phyloP scores from a whole-genome alignment of 192 early-diverging fungal genomes.

The Coemansia sp. region DNA sequence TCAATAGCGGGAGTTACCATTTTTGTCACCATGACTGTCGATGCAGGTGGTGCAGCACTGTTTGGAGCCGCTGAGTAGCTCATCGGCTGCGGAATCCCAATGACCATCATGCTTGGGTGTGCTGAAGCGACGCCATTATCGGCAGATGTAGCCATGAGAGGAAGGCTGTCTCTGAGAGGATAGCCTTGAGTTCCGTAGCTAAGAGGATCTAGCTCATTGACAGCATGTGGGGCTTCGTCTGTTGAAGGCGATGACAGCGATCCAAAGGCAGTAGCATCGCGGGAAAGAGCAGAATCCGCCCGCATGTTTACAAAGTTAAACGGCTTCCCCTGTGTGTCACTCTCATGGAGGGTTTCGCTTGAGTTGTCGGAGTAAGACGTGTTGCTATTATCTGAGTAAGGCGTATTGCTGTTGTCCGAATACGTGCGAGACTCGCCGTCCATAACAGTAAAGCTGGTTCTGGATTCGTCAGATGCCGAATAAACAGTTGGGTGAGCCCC shows the following conservation, averaged over 20 bases:
- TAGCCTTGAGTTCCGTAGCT: constrained; percentile 46
- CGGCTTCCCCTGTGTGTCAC: constrained; percentile 26
- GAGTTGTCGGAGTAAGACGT: not conserved
- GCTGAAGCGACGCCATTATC: constrained; percentile 11
- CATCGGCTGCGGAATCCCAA: constrained; percentile 31
- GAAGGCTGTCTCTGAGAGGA: constrained; percentile 30
- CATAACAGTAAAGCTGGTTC: constrained; percentile 8
- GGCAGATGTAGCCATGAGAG: constrained; percentile 11
- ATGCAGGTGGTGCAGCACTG: constrained; percentile 20
- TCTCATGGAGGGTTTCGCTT: constrained; percentile 9
- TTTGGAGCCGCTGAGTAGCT: constrained; percentile 7
- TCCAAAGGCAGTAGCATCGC: constrained; percentile 28
- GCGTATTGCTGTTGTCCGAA: constrained; percentile 11
- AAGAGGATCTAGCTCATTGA: constrained; percentile 52
- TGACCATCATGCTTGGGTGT: constrained; percentile 39
- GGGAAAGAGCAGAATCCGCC: constrained; percentile 30
- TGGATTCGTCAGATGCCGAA: constrained; percentile 17
- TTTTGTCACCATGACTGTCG: constrained; percentile 48
- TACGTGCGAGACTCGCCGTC: constrained; percentile 16
- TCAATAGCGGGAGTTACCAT: constrained; percentile 44
- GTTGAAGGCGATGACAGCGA: not conserved
- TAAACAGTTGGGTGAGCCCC: constrained; percentile 30
- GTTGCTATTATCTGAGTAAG: not conserved
- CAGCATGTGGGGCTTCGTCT: constrained; percentile 20
- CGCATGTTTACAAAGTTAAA: constrained; percentile 46